Base-by-base conservation (phyloP, 176 grass and related monocot genomes). In the Oropetium thomaeum region DNA sequence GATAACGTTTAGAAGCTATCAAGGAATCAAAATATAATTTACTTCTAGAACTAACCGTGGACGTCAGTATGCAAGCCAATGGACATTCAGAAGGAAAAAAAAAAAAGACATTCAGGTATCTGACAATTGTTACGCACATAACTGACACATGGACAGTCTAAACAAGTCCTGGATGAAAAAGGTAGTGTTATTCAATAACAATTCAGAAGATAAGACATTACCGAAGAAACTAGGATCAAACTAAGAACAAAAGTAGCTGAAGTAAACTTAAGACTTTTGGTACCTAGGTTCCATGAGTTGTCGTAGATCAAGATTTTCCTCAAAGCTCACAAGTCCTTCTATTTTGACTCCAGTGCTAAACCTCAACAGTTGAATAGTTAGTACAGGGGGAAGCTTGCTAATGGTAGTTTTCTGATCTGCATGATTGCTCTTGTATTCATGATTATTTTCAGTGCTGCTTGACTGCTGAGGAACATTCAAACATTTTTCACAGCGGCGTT, bases 241-340 rank as follows among this genome's bases (percentile, higher is more conserved):
- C 17, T 19, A 19, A 48, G 45, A 48, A 48, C 16, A 48, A 19
- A 48, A 19, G 45, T 48, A 19, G 45, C 45, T 5, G 19, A 48
- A 19, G 45, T 15, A 48, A 48, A 48, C 45, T 48, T 19, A 4
- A 17, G 19, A 19, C 3, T 48, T 14, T 40, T 49, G 66, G 34
- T 96, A 96, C 93, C 93, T 92, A 22, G 70, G 64, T 58, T 87
- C 86, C 57, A 96, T 63, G 61, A 65, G 92, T 20, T 81, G 84
- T 47, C 53, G 78, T 58, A 96, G 58, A 87, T 92, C 89, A 35
- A 96, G 81, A 4, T 34, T 85, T 78, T 96, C 93, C 32, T 88
- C 79, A 74, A 96, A 96, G 23, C 57, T 47, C 16, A 96, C 87
- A 75, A 87, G 81, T 27, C 87, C 89, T 65, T 79, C 88, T 75